Evolutionary conservation across 169 alveolate species (phyloP).

Genomic region (Eimeria sp.): DNA sequence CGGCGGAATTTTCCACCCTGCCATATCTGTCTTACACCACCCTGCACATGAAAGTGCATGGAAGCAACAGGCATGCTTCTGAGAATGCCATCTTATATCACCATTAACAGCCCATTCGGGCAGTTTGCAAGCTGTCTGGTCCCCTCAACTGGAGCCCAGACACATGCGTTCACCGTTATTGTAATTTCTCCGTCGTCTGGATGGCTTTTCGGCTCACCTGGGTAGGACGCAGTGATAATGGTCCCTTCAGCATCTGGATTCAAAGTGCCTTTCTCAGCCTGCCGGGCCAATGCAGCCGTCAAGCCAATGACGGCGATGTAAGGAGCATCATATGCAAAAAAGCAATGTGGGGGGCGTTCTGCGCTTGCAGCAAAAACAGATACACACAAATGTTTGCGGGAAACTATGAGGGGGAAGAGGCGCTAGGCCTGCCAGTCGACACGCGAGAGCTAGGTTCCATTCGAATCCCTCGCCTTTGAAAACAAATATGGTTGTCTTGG

Average conservation of each 20-base stretch:
- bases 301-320: constrained; percentile 73
- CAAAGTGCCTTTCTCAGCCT: not conserved
- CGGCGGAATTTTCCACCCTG: constrained; percentile 76
- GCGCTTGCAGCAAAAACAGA: not conserved
- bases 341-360: not conserved
- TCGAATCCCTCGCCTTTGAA: constrained; percentile 1
- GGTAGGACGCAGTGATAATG: constrained; percentile 57
- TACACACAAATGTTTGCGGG: not conserved
- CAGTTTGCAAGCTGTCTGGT: not conserved
- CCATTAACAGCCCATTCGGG: not conserved
- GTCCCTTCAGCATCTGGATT: constrained; percentile 11
- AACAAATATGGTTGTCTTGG: constrained; percentile 31
- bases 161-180: no score
- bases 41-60: constrained; percentile 3
- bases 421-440: not conserved
- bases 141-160: not conserved
- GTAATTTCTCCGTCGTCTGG: not conserved
- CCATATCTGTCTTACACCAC: constrained; percentile 81
- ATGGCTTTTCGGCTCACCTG: not conserved
- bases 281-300: constrained; percentile 61
- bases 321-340: not conserved
- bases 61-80: not conserved
- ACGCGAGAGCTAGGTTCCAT: not conserved
- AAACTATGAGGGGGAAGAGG: not conserved
- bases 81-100: not conserved